A percentile compares a stretch with the other conserved stretches of the same genome.
phyloP scores from a whole-genome alignment of 495 filamentous ascomycete genomes.

The Letharia columbiana region DNA sequence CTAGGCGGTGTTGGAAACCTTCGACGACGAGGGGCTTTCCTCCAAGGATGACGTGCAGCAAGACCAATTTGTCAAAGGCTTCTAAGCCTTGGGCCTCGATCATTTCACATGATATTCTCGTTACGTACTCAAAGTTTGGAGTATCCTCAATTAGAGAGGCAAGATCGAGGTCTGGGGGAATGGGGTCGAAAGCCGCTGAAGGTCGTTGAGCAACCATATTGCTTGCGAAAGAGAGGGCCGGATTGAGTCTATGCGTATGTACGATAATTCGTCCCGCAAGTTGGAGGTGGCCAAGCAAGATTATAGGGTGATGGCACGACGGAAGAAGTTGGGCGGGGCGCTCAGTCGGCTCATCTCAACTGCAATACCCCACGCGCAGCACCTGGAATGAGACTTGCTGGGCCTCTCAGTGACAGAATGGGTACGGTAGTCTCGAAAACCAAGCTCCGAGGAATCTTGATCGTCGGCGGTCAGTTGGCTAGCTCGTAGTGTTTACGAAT shows the following conservation, averaged over 20 bases:
- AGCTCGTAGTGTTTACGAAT: neutral
- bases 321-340: neutral
- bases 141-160: constrained; percentile 60
- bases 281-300: neutral
- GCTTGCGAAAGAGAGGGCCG: neutral
- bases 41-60: constrained; percentile 67
- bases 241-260: neutral
- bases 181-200: constrained; percentile 68
- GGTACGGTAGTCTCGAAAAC: neutral
- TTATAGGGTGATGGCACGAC: neutral
- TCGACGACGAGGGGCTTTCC: constrained; percentile 84
- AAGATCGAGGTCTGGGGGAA: constrained; percentile 75
- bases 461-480: neutral
- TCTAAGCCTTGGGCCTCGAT: constrained; percentile 62
- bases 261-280: neutral
- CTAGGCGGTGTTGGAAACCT: constrained; percentile 61
- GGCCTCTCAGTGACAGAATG: neutral
- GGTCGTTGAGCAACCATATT: constrained; percentile 62
- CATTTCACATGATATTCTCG: constrained; percentile 63
- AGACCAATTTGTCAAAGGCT: constrained; percentile 70
- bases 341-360: neutral
- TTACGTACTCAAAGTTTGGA: constrained; percentile 75
- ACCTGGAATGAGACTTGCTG: neutral
- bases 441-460: neutral
- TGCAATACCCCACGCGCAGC: neutral